Percentiles rank a stretch among this genome's conserved stretches.
Conservation (phyloP, 371 early-diverging fungal species). For the Parasitella parasitica region DNA sequence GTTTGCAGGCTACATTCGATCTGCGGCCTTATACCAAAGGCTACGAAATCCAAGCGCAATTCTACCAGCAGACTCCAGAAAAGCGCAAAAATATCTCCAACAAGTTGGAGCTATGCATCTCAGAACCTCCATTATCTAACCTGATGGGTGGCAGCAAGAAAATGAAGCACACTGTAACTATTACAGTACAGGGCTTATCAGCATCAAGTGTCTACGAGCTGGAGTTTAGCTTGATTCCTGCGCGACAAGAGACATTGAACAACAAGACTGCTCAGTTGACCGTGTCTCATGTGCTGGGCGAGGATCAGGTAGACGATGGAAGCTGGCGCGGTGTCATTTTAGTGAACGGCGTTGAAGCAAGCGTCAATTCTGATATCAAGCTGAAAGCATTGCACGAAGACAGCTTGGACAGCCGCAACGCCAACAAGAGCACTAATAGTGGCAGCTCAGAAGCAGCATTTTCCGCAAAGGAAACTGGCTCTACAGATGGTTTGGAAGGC, state of each 20-base stretch:
- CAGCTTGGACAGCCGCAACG: neutral
- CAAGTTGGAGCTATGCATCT: conserved; percentile 8
- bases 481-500: neutral
- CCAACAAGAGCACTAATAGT: no score
- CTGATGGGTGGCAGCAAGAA: conserved; percentile 9
- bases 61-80: conserved; percentile 1
- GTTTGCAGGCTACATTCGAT: conserved; percentile 11
- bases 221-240: conserved; percentile 26
- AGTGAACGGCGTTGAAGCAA: conserved; percentile 12
- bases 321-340: conserved; percentile 23
- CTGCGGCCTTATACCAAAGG: conserved; percentile 19
- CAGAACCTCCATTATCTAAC: conserved; percentile 18
- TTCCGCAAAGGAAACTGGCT: neutral
- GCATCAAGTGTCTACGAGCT: conserved; percentile 2
- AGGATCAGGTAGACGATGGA: conserved; percentile 20
- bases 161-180: conserved; percentile 5
- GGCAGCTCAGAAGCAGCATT: neutral
- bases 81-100: conserved; percentile 8
- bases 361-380: neutral
- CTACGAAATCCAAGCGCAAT: conserved; percentile 18
- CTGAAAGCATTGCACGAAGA: conserved; percentile 7
- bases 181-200: neutral
- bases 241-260: conserved; percentile 12
- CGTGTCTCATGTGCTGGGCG: conserved; percentile 32
- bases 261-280: conserved; percentile 22